Evolutionary conservation across 345 rosid species (phyloP), one percentile per base, ranked within the genome.

Genomic region (Xanthoceras sorbifolium): DNA sequence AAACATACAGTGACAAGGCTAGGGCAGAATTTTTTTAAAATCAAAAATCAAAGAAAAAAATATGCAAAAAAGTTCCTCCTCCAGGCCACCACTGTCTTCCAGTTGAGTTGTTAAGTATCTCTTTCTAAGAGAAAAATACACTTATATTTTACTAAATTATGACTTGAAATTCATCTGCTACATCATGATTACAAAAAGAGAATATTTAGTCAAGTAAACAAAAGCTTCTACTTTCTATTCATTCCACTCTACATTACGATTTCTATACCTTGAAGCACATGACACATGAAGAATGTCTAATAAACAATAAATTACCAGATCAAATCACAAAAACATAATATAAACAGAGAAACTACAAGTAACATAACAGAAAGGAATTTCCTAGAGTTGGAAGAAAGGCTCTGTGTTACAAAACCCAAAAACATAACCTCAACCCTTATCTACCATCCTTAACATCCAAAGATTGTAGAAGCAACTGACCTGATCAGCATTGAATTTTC

Each of bases 401-500:
- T 60, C 25, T 60, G 36, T 14, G 18, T 36, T 65, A 23, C 14
- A 34, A 34, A 5, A 66, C 69, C n/a, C 48, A 65, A 15, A 66
- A n/a, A 38, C n/a, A 66, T 9, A 40, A 66, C 52, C 38, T 66
- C 14, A 38, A 40, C 3, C 50, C 20, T 38, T 10, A 40, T 40
- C 50, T 66, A 66, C 70, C 29, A 22, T 23, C 70, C 9, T 50
- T 66, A 3, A 66, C 42, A 64, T 64, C n/a, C 40, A 31, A 32
- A 31, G 42, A 64, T 15, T 64, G 40, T 32, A 26, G 34, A 34
- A 55, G 48, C 31, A 28, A 18, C 10, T 9, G 22, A 91, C 98
- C 97, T 96, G 97, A 52, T 92, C 97, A 69, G 87, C 86, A 70
- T 86, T 91, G 75, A 92, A 88, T 79, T 88, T 91, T 79, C 86